A percentile compares a stretch with the other conserved stretches of the same genome.
Evolutionary conservation across 169 alveolate species (phyloP).

Genomic region (Condylostoma magnum): DNA sequence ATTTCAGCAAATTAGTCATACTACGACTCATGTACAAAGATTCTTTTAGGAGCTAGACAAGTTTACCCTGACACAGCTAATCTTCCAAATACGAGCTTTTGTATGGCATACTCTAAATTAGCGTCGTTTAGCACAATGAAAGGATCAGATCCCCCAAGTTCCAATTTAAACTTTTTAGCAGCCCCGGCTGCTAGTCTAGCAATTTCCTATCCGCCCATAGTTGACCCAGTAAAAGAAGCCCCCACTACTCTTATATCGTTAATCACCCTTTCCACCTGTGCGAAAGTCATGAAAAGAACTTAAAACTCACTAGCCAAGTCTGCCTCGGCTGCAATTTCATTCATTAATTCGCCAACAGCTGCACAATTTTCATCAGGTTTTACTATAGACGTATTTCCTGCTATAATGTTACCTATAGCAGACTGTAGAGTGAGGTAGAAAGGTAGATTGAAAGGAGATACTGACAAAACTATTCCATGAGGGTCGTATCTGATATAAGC

Average conservation of each 20-base stretch:
- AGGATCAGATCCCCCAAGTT: slow-evolving; percentile 70
- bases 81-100: slow-evolving; percentile 35
- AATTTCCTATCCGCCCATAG: slow-evolving; percentile 47
- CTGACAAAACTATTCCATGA: slow-evolving; percentile 36
- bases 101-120: slow-evolving; percentile 40
- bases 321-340: slow-evolving; percentile 13
- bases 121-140: slow-evolving; percentile 60
- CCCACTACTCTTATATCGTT: slow-evolving; percentile 45
- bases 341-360: slow-evolving; percentile 22
- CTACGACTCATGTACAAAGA: slow-evolving; percentile 33
- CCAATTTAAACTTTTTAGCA: slow-evolving; percentile 45
- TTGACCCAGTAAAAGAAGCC: slow-evolving; percentile 50
- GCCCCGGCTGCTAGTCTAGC: slow-evolving; percentile 46
- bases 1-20: slow-evolving; percentile 46
- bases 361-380: slow-evolving; percentile 50
- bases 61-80: slow-evolving; percentile 37
- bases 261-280: slow-evolving; percentile 34
- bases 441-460: slow-evolving; percentile 44
- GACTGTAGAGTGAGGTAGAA: slow-evolving; percentile 39
- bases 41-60: slow-evolving; percentile 60
- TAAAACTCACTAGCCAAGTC: slow-evolving; percentile 39
- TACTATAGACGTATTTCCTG: slow-evolving; percentile 52
- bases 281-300: slow-evolving; percentile 31
- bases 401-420: slow-evolving; percentile 38
- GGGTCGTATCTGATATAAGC: slow-evolving; percentile 44